Evolutionary conservation across 1,284 basidiomycete genomes (phyloP).

Genomic region (Cutaneotrichosporon cutaneum): DNA sequence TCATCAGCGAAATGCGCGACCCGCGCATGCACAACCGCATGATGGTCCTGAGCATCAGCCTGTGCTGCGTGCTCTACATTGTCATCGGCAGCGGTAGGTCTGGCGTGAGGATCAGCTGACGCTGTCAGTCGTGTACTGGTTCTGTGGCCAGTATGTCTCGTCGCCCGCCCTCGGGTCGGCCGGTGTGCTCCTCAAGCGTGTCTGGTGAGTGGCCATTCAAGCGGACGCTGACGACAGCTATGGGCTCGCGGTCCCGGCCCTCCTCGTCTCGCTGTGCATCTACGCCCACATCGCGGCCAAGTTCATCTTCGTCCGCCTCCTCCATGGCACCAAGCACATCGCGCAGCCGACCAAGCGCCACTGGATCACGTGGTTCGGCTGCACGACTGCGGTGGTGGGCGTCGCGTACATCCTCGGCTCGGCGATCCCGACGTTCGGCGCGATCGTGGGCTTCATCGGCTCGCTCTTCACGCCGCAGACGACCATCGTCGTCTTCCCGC

Average conservation of each 20-base stretch:
- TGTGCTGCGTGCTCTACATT: constrained; percentile 41
- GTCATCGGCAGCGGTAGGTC: constrained; percentile 33
- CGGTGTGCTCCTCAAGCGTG: constrained; percentile 49
- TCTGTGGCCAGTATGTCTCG: constrained; percentile 48
- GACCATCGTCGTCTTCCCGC: constrained; percentile 15
- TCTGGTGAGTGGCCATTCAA: constrained; percentile 23
- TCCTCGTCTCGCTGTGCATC: constrained; percentile 29
- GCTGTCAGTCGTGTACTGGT: constrained; percentile 30
- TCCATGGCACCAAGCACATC: constrained; percentile 35
- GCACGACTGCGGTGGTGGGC: background rate
- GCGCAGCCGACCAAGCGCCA: constrained; percentile 29
- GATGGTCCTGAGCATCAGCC: constrained; percentile 35
- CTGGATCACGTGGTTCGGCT: constrained; percentile 37
- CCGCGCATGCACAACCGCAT: constrained; percentile 35
- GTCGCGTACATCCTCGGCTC: constrained; percentile 16
- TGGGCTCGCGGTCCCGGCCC: constrained; percentile 50
- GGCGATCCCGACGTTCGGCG: constrained; percentile 25
- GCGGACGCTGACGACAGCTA: constrained; percentile 24
- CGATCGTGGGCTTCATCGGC: constrained; percentile 35
- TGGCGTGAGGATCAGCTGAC: too few relatives aligned
- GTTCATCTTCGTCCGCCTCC: constrained; percentile 36
- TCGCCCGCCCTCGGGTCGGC: constrained; percentile 49
- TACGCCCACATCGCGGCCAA: constrained; percentile 35
- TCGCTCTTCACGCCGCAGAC: constrained; percentile 24
- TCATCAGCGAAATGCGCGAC: constrained; percentile 38